Evolutionary conservation across 768 basidiomycete species (phyloP), one percentile per base, ranked within the genome.

Genomic region (Panus rudis): DNA sequence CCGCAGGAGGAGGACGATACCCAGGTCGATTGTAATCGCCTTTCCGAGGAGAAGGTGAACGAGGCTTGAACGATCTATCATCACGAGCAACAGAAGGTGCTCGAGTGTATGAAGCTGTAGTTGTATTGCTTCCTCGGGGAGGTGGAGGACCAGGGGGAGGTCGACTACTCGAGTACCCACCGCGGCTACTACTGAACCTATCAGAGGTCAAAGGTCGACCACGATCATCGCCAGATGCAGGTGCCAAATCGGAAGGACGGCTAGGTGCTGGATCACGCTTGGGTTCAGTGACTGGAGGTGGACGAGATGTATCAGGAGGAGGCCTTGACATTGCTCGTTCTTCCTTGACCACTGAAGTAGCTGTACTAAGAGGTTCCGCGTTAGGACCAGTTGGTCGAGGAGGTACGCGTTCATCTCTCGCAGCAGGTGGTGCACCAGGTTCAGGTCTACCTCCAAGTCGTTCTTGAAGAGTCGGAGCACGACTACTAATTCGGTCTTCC

Each of bases 31-130:
- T 30, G 33, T 16, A 48, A 25, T 54, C 54, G n/a, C n/a, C n/a
- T n/a, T n/a, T n/a, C 20, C 40, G 24, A 14, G 51, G 56, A 19
- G 39, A 46, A 20, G 52, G 55, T n/a, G 56, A 53, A 35, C 43
- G 46, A 16, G 52, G 51, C 34, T 50, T 48, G 46, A 46, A 51
- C 12, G 46, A 39, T 13, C 53, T 47, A 16, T 55, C 51, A 16
- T 58, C 56, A 33, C 55, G 52, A n/a, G 50, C 51, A 0, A 54
- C 45, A 41, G 60, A 55, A 20, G 50, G 37, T 4, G 60, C 51
- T 28, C 58, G 57, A 28, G 46, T 39, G 20, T 45, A 40, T 13
- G 23, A 22, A 37, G 16, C 19, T 26, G 42, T 40, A 48, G 23
- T 39, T 38, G 37, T 24, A 43, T 21, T 48, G 20, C 28, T 23